phyloP scores from a whole-genome alignment of 148 eudicot species.

The Arbutus unedo region DNA sequence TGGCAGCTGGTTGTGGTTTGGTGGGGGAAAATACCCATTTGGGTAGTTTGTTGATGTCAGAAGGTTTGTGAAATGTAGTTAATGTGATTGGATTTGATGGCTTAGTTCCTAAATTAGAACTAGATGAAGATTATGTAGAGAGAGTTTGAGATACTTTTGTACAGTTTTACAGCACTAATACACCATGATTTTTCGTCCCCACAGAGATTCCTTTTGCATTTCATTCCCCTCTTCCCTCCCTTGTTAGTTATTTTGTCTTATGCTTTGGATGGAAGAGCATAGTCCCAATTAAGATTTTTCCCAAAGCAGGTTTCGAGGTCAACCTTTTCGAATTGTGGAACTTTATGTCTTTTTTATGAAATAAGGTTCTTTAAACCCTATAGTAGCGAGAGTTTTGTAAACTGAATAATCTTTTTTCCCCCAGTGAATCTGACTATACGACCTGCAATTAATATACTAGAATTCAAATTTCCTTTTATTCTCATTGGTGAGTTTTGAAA shows the following conservation, averaged over 20 bases:
- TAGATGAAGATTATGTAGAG: not conserved
- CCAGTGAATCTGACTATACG: too few relatives aligned
- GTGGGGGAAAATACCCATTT: not conserved
- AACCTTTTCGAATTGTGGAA: too few relatives aligned
- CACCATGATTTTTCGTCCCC: constrained; percentile 7
- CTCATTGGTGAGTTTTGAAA: not conserved
- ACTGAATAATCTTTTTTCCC: too few relatives aligned
- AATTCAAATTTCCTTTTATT: not conserved
- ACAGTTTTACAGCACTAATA: constrained; percentile 9
- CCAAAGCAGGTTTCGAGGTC: not conserved
- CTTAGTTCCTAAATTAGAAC: not conserved
- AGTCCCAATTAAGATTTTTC: not conserved
- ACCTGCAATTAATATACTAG: not conserved
- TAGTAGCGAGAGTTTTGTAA: too few relatives aligned
- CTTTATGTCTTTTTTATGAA: too few relatives aligned
- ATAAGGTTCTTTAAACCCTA: too few relatives aligned
- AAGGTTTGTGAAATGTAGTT: constrained; percentile 1
- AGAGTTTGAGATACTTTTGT: constrained; percentile 7
- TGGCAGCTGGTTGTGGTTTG: constrained; percentile 4
- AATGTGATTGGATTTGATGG: not conserved
- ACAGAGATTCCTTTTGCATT: not conserved
- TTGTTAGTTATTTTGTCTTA: not conserved
- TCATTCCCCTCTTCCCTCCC: not conserved
- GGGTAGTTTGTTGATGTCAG: not conserved
- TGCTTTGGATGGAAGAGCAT: not conserved